phyloP scores from a whole-genome alignment of 208 protist genomes.

The Leishmania arabica region DNA sequence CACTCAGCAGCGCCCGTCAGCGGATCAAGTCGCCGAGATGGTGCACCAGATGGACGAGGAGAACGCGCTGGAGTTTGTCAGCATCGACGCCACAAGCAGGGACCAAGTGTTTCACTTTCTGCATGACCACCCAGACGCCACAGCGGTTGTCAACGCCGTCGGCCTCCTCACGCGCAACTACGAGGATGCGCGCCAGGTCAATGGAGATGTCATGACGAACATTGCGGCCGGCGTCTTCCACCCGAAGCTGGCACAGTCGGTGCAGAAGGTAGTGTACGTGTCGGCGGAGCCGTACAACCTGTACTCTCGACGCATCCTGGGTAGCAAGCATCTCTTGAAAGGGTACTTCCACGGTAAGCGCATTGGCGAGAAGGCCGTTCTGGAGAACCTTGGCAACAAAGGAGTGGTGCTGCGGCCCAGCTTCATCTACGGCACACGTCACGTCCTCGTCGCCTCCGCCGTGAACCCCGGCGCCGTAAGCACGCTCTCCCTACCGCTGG shows the following conservation, averaged over 20 bases:
- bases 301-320: slow-evolving; percentile 40
- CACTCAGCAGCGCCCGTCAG: slow-evolving; percentile 4
- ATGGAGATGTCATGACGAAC: slow-evolving; percentile 81
- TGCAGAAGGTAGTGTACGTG: slow-evolving; percentile 72
- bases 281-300: slow-evolving; percentile 66
- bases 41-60: slow-evolving; percentile 25
- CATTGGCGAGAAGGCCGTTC: slow-evolving; percentile 67
- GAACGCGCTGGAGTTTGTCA: slow-evolving; percentile 68
- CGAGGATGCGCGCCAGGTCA: slow-evolving; percentile 58
- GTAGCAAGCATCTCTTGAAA: slow-evolving; percentile 53
- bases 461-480: slow-evolving; percentile 30
- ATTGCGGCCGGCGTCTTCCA: slow-evolving; percentile 72
- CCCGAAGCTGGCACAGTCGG: slow-evolving; percentile 37
- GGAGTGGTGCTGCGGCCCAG: slow-evolving; percentile 73
- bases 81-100: slow-evolving; percentile 63
- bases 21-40: slow-evolving; percentile 24
- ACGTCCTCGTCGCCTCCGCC: slow-evolving; percentile 30
- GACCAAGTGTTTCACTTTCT: slow-evolving; percentile 76
- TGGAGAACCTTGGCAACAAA: slow-evolving; percentile 56
- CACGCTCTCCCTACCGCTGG: slow-evolving; percentile 62
- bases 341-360: slow-evolving; percentile 88
- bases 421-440: slow-evolving; percentile 84
- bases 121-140: slow-evolving; percentile 77
- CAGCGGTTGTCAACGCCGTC: slow-evolving; percentile 70
- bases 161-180: slow-evolving; percentile 71